Evolutionary conservation across 768 basidiomycete genomes (phyloP).

Genomic region (Boletus reticulatus): DNA sequence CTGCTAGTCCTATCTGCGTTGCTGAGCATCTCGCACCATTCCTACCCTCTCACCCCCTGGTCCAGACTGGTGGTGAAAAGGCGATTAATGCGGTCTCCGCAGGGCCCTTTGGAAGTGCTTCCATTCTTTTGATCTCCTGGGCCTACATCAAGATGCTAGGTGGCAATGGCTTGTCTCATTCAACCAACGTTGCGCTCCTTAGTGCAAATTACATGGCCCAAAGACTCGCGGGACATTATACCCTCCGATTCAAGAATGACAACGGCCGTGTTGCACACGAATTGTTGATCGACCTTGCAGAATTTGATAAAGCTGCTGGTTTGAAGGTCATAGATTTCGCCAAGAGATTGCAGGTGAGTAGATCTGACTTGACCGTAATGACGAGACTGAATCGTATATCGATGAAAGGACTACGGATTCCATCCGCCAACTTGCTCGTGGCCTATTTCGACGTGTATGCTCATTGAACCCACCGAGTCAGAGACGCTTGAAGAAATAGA

Average conservation of each 20-base stretch:
- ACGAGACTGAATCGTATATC: neutral
- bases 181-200: constrained; percentile 84
- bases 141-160: constrained; percentile 99
- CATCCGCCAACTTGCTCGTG: constrained; percentile 98
- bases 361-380: neutral
- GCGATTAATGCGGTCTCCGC: constrained; percentile 89
- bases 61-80: constrained; percentile 61
- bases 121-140: constrained; percentile 96
- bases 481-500: constrained; percentile 94
- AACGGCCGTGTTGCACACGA: constrained; percentile 96
- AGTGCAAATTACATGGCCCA: constrained; percentile 98
- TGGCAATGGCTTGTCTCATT: constrained; percentile 80
- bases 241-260: constrained; percentile 82
- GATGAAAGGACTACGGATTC: constrained; percentile 78
- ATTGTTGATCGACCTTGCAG: constrained; percentile 89
- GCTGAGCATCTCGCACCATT: constrained; percentile 93
- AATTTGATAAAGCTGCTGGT: constrained; percentile 89
- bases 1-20: constrained; percentile 81
- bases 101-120: constrained; percentile 92
- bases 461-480: constrained; percentile 97
- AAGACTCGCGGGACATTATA: constrained; percentile 82
- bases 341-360: constrained; percentile 83
- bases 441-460: constrained; percentile 96
- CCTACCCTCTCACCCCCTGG: constrained; percentile 83
- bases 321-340: constrained; percentile 95